These are phyloP conservation scores for Cyberlindnera maritima DNA, from an alignment of 805 yeast genomes.

Conservation along the genomic window DNA sequence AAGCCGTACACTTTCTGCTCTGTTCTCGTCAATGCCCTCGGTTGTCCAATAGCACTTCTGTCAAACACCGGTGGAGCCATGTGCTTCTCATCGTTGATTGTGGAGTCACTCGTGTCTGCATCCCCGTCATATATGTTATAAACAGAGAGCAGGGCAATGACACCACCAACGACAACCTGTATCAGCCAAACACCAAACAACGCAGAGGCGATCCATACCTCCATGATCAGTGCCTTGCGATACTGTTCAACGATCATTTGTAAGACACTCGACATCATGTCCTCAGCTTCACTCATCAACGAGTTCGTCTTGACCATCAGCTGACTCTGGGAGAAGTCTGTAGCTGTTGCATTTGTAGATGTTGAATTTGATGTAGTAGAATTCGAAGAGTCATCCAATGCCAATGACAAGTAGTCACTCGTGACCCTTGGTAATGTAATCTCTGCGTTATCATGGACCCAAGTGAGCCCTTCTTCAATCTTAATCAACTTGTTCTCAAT, in stretches of 20 bases:
- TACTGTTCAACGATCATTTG: constrained; percentile 33
- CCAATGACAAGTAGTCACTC: constrained; percentile 28
- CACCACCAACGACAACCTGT: constrained; percentile 40
- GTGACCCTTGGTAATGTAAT: constrained; percentile 55
- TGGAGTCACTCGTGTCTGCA: neutral
- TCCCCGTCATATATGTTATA: neutral
- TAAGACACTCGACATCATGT: constrained; percentile 26
- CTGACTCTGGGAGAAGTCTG: neutral
- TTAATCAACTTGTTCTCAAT: constrained; percentile 68
- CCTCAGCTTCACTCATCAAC: constrained; percentile 22
- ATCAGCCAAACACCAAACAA: constrained; percentile 48
- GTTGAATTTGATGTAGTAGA: constrained; percentile 2
- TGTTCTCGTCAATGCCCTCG: constrained; percentile 18
- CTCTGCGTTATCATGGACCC: constrained; percentile 68
- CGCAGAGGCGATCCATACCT: constrained; percentile 44
- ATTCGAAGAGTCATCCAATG: constrained; percentile 11
- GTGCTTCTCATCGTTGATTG: neutral
- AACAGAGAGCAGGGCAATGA: constrained; percentile 6
- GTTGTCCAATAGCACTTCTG: constrained; percentile 15
- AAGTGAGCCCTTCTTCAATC: constrained; percentile 69
- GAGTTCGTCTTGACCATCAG: constrained; percentile 8
- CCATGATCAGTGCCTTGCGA: constrained; percentile 37
- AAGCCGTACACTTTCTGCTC: constrained; percentile 21
- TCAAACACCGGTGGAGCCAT: neutral
- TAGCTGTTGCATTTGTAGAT: constrained; percentile 1